phyloP scores from a whole-genome alignment of 2,329 filamentous ascomycete genomes.

The Rhinocladiella similis region DNA sequence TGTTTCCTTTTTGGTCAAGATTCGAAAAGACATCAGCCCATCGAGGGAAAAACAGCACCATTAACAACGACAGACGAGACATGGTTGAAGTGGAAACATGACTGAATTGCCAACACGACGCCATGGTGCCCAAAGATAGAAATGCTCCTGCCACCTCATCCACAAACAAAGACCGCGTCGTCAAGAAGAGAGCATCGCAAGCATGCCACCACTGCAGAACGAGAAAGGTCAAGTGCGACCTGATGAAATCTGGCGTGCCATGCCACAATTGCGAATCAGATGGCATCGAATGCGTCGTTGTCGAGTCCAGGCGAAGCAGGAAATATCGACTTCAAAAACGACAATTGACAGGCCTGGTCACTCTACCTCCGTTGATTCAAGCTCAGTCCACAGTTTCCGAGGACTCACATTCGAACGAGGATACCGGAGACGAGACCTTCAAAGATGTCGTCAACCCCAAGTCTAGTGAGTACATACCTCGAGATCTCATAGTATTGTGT shows the following conservation, averaged over 20 bases:
- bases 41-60: too few relatives aligned
- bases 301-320: constrained; percentile 22
- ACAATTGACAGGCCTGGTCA: constrained; percentile 13
- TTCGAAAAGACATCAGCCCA: too few relatives aligned
- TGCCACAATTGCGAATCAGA: constrained; percentile 22
- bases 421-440: not conserved
- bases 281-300: constrained; percentile 21
- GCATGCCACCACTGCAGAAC: constrained; percentile 38
- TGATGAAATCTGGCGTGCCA: constrained; percentile 19
- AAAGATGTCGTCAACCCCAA: not conserved
- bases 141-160: not conserved
- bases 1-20: too few relatives aligned
- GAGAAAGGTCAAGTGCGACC: constrained; percentile 39
- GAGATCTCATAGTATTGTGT: not conserved
- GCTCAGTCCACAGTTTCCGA: constrained; percentile 9
- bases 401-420: not conserved
- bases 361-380: constrained; percentile 16
- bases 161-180: constrained; percentile 2
- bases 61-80: too few relatives aligned
- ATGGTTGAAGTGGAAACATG: too few relatives aligned
- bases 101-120: too few relatives aligned
- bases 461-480: not conserved
- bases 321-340: constrained; percentile 27
- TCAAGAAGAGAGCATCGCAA: constrained; percentile 29
- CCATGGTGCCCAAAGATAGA: not conserved